Evolutionary conservation across 176 grass and related monocot genomes (phyloP), one percentile per base, ranked within the genome.

Genomic region (Aegilops sharonensis): DNA sequence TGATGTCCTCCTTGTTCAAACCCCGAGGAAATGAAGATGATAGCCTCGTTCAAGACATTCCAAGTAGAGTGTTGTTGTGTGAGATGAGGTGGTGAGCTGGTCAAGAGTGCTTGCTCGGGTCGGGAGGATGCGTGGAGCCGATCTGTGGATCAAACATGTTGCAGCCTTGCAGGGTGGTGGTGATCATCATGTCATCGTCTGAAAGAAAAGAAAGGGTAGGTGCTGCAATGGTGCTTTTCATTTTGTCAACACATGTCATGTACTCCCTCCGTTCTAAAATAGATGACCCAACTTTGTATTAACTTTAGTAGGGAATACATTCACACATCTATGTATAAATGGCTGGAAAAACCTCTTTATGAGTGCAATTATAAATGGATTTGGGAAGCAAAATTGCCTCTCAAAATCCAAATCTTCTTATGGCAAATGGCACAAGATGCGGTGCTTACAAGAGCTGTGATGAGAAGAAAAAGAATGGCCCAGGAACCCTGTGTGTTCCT

Each of bases 1-100:
- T 94, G 95, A 91, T 94, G 14, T 91, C 93, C 50, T 94, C 88
- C 35, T 84, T 97, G 74, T 97, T 92, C 88, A 97, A 94, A 39
- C 92, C 92, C 18, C 68, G 23, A 1, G 86, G 73, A 60, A 84
- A 64, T n/a, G 81, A 89, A 12, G 90, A 97, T 84, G 52, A 91
- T 39, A 84, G 95, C 27, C 93, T 94, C 34, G 85, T 97, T 78
- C 88, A 88, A 72, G 31, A 72, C 17, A 21, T 6, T 62, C 13
- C 42, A 69, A 27, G 27, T 27, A 27, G 27, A 27, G 72, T 48
- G 42, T 1, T 50, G 42, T 17, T 75, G 11, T 43, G 25, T 75
- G 42, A 9, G 40, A 29, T 29, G 71, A 13, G 70, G n/a, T 27
- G 3, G 37, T 73, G 11, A 45, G 48, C 4, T 15, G 2, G 48